A percentile compares a stretch with the other conserved stretches of the same genome.
Conservation (phyloP, 805 yeast species). For the Sugiyamaella mastotermitis region DNA sequence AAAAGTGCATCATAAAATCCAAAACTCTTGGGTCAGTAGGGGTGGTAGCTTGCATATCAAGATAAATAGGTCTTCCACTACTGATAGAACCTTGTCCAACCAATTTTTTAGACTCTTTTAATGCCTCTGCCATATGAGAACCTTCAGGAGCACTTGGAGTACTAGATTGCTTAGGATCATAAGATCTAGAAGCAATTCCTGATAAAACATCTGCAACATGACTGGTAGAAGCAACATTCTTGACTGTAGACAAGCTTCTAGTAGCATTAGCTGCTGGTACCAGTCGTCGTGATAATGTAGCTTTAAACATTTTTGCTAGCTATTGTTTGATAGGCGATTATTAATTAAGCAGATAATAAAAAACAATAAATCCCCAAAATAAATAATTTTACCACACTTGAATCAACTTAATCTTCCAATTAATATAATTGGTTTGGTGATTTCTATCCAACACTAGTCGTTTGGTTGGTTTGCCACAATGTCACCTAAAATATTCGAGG, state of each 20-base stretch:
- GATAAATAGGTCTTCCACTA: slow-evolving; percentile 71
- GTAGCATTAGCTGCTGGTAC: too few species aligned
- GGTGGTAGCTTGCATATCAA: slow-evolving; percentile 98
- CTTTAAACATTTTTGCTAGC: too few species aligned
- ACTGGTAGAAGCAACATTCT: not conserved
- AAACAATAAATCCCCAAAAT: too few species aligned
- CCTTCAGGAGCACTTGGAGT: slow-evolving; percentile 20
- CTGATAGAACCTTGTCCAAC: slow-evolving; percentile 10
- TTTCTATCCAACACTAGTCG: too few species aligned
- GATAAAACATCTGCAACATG: slow-evolving; percentile 18
- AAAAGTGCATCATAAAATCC: slow-evolving; percentile 32
- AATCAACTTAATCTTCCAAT: too few species aligned
- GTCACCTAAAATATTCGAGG: too few species aligned
- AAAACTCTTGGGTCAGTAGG: slow-evolving; percentile 96
- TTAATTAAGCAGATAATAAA: too few species aligned
- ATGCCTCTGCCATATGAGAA: slow-evolving; percentile 17
- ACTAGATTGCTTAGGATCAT: slow-evolving; percentile 9
- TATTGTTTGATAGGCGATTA: too few species aligned
- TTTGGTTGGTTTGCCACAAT: too few species aligned
- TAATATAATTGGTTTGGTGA: too few species aligned
- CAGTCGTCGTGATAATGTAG: too few species aligned
- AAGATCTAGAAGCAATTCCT: slow-evolving; percentile 11
- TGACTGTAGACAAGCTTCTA: not conserved
- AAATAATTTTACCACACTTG: too few species aligned
- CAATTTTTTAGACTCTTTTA: slow-evolving; percentile 16